Conservation (phyloP, 352 stramenopile genomes). For the Aphanomyces stellatus region DNA sequence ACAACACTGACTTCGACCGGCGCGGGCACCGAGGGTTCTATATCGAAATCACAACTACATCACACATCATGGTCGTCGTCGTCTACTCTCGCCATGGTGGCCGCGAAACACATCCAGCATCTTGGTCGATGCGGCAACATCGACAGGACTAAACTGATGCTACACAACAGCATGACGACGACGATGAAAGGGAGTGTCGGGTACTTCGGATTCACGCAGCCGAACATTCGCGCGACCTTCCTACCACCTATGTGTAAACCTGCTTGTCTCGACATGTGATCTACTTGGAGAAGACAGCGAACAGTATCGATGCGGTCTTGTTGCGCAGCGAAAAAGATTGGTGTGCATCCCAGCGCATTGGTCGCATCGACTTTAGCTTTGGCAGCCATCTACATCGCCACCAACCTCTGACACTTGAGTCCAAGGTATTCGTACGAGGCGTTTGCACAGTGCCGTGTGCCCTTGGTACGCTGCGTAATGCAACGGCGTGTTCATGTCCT, state of each 20-base stretch:
- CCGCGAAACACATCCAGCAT: slow-evolving; percentile 39
- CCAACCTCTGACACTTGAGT: too few relatives aligned
- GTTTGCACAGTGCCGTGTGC: slow-evolving; percentile 29
- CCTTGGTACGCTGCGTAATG: slow-evolving; percentile 73
- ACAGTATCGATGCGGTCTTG: slow-evolving; percentile 40
- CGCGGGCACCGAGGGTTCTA: slow-evolving; percentile 32
- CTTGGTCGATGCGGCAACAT: slow-evolving; percentile 39
- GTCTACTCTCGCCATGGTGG: slow-evolving; percentile 34
- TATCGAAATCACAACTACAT: neutral
- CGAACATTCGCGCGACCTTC: slow-evolving; percentile 39
- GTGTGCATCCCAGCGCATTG: slow-evolving; percentile 50
- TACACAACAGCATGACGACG: slow-evolving; percentile 6
- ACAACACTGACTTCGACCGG: slow-evolving; percentile 22
- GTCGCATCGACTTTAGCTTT: slow-evolving; percentile 47
- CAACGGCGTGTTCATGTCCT: slow-evolving; percentile 55
- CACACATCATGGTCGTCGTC: neutral
- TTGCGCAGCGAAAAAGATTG: slow-evolving; percentile 61
- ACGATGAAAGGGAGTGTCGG: neutral
- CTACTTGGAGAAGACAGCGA: slow-evolving; percentile 43
- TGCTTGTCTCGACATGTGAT: too few relatives aligned
- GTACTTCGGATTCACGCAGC: slow-evolving; percentile 40
- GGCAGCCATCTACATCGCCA: slow-evolving; percentile 25
- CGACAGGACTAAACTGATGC: slow-evolving; percentile 50
- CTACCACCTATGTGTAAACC: too few relatives aligned
- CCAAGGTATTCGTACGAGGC: slow-evolving; percentile 28